Evolutionary conservation across 1,139 yeast species (phyloP).

Genomic region (Scheffersomyces segobiensis): DNA sequence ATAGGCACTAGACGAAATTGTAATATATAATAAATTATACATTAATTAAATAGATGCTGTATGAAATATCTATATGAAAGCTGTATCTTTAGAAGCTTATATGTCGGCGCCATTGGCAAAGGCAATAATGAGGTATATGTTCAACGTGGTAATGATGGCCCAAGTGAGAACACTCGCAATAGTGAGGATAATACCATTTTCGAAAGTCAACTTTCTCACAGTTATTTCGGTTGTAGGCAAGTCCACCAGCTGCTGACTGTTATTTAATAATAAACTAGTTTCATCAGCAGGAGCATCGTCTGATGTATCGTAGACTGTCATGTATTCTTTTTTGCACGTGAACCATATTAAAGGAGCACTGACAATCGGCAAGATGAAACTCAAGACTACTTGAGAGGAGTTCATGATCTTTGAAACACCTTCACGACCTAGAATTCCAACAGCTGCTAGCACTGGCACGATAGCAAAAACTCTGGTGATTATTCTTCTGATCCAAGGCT

Average conservation of each 20-base stretch:
- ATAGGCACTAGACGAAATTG: slow-evolving; percentile 13
- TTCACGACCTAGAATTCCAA: slow-evolving; percentile 59
- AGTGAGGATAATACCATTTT: slow-evolving; percentile 62
- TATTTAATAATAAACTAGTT: slow-evolving; percentile 9
- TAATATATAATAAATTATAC: neutral
- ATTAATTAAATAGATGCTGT: slow-evolving; percentile 4
- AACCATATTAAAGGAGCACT: slow-evolving; percentile 79
- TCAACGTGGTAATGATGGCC: slow-evolving; percentile 69
- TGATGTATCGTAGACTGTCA: slow-evolving; percentile 48
- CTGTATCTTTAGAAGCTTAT: slow-evolving; percentile 11
- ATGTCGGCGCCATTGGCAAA: slow-evolving; percentile 74
- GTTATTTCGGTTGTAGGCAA: slow-evolving; percentile 5
- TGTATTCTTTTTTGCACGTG: slow-evolving; percentile 62
- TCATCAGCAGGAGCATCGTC: slow-evolving; percentile 6
- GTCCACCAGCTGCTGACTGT: slow-evolving; percentile 1
- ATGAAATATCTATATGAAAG: slow-evolving; percentile 5
- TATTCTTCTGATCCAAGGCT: slow-evolving; percentile 76
- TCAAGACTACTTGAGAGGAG: slow-evolving; percentile 74
- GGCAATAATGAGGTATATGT: slow-evolving; percentile 68
- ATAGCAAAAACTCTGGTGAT: slow-evolving; percentile 72
- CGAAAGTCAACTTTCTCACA: slow-evolving; percentile 40
- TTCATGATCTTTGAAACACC: slow-evolving; percentile 69
- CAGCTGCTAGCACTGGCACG: slow-evolving; percentile 68
- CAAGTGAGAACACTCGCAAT: slow-evolving; percentile 63
- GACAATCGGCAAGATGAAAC: slow-evolving; percentile 69